phyloP scores from a whole-genome alignment of 306 rosid genomes.

The Acacia confusa region DNA sequence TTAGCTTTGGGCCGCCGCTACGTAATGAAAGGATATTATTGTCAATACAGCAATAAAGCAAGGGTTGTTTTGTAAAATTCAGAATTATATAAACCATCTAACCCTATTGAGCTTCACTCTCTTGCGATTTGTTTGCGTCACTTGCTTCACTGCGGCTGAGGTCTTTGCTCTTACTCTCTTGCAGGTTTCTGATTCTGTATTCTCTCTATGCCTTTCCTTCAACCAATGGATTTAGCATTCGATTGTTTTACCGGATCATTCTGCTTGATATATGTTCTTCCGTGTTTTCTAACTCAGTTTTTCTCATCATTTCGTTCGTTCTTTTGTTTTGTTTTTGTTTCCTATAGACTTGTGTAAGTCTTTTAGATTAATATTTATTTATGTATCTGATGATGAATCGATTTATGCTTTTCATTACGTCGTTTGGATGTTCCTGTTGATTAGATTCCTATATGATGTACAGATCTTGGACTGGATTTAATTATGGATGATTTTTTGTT shows the following conservation, averaged over 20 bases:
- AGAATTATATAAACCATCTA: background rate
- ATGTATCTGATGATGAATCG: background rate
- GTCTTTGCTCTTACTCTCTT: background rate
- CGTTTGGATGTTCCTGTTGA: background rate
- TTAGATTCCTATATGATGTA: background rate
- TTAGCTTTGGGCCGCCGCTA: background rate
- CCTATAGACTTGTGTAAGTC: background rate
- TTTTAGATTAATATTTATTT: background rate
- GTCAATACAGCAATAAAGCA: background rate
- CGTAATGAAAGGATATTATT: background rate
- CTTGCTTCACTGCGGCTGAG: slow-evolving; percentile 10
- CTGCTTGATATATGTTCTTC: background rate
- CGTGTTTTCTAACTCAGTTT: background rate
- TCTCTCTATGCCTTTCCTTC: background rate
- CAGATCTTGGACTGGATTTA: background rate
- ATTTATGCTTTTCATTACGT: background rate
- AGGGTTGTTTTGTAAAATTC: background rate
- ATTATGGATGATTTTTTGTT: background rate
- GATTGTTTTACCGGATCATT: background rate
- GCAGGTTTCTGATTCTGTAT: background rate
- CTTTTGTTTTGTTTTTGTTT: background rate
- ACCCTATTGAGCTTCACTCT: background rate
- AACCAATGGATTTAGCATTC: background rate
- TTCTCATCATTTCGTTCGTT: background rate
- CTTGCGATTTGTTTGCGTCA: too few species aligned